Percentiles rank a stretch among this genome's conserved stretches.
phyloP scores from a whole-genome alignment of 1,284 basidiomycete genomes.

The Cutaneotrichosporon sp. region DNA sequence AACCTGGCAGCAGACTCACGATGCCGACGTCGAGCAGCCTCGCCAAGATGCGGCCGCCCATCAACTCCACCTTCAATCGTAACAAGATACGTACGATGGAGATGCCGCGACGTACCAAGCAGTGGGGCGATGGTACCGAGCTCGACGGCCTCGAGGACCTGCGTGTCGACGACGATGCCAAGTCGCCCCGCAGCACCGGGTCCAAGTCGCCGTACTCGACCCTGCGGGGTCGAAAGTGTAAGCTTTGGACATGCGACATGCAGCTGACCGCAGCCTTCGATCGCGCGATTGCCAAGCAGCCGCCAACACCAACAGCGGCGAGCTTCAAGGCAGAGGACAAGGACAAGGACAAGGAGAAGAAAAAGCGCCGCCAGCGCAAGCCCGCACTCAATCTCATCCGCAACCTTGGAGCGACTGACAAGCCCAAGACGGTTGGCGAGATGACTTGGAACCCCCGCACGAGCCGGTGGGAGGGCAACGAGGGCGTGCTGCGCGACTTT shows the following conservation, averaged over 20 bases:
- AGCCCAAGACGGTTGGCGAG: constrained; percentile 83
- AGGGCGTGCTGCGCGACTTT: constrained; percentile 83
- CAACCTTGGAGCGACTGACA: constrained; percentile 69
- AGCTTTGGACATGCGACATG: not conserved
- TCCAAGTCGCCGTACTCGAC: constrained; percentile 4
- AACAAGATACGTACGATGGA: constrained; percentile 55
- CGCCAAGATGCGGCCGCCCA: constrained; percentile 68
- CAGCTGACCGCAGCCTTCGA: constrained; percentile 9
- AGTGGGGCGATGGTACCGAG: constrained; percentile 90
- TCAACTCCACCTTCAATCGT: constrained; percentile 47
- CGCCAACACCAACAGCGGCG: not conserved
- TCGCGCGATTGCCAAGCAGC: constrained; percentile 3
- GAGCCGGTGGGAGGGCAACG: constrained; percentile 95
- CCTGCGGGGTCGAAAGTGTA: constrained; percentile 40
- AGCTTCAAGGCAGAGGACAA: constrained; percentile 34
- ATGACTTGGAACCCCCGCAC: constrained; percentile 94
- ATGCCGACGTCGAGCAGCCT: constrained; percentile 74
- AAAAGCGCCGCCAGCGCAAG: constrained; percentile 65
- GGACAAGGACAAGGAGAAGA: constrained; percentile 49
- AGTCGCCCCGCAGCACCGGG: constrained; percentile 9
- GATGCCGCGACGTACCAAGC: constrained; percentile 66
- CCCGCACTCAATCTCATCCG: constrained; percentile 64
- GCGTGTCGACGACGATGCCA: constrained; percentile 62
- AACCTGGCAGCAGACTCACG: constrained; percentile 62
- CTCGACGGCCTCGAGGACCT: constrained; percentile 89